phyloP scores from a whole-genome alignment of 2,329 filamentous ascomycete species.

The Periconia digitata region DNA sequence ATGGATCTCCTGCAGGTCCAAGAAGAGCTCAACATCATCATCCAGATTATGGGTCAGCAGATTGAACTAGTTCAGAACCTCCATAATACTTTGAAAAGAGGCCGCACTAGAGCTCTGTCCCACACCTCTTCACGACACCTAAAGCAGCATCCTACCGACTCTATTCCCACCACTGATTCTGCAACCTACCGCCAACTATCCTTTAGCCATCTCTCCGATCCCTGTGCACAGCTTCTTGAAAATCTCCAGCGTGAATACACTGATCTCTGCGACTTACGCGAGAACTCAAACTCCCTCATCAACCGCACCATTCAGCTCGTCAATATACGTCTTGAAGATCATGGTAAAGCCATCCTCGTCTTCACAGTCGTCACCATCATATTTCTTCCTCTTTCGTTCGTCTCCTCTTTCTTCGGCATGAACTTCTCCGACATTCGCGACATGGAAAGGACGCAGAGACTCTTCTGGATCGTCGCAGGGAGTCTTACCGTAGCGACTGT shows the following conservation, averaged over 20 bases:
- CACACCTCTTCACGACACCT: slow-evolving; percentile 13
- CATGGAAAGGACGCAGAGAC: slow-evolving; percentile 40
- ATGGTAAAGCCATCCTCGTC: slow-evolving; percentile 48
- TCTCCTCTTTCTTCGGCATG: slow-evolving; percentile 49
- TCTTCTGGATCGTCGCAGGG: slow-evolving; percentile 46
- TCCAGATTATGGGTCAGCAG: slow-evolving; percentile 48
- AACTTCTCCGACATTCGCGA: slow-evolving; percentile 46
- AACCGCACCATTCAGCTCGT: slow-evolving; percentile 49
- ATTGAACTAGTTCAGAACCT: slow-evolving; percentile 41
- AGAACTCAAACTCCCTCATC: slow-evolving; percentile 47
- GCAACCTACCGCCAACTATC: slow-evolving; percentile 44
- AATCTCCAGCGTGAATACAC: slow-evolving; percentile 45
- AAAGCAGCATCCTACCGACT: slow-evolving; percentile 4
- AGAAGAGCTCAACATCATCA: slow-evolving; percentile 49
- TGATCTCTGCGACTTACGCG: slow-evolving; percentile 45
- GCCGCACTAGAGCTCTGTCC: slow-evolving; percentile 6
- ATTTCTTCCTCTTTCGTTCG: slow-evolving; percentile 48
- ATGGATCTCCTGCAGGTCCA: slow-evolving; percentile 50
- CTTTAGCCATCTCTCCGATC: slow-evolving; percentile 40
- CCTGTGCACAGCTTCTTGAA: slow-evolving; percentile 42
- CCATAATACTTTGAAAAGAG: slow-evolving; percentile 17
- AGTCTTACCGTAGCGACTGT: slow-evolving; percentile 44
- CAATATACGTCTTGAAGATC: slow-evolving; percentile 49
- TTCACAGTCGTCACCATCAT: slow-evolving; percentile 50
- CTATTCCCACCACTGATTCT: slow-evolving; percentile 23